Base-by-base conservation (phyloP, 768 basidiomycete species). In the Cantharellus anzutake region DNA sequence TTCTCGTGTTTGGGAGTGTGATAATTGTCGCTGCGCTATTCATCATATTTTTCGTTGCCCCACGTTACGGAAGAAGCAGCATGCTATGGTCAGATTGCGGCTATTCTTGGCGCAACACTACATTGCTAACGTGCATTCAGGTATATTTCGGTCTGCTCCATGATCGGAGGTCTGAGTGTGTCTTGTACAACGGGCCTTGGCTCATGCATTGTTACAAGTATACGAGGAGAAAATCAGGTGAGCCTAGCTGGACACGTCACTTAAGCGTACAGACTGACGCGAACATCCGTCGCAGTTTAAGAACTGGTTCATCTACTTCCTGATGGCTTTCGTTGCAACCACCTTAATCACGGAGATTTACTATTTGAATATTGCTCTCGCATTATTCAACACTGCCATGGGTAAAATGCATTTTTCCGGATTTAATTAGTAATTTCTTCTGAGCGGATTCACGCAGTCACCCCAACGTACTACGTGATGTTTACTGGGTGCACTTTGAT, bases 281-380 rank as follows among this genome's bases (percentile, higher is more conserved):
- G 20, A 29, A 29, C 20, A 29, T 29, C 35, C 52, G 11, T 14
- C 35, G 7, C 70, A 94, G 82, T 93, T 97, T 72, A 92, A 84
- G 62, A 76, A 81, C 69, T 90, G 88, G 87, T 92, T 93, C 68
- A 85, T 82, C 66, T 94, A 90, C 68, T 91, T 94, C 70, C 73
- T 93, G 11, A 55, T 55, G 11, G 52, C 35, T 68, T 65, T 59
- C 41, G 60, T 3, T 56, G 20, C 55, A 37, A 38, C 29, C 56
- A 16, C 48, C 11, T 51, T n/a, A 58, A 86, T 91, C 60, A 82
- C 83, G 60, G 94, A 97, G 70, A 87, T 97, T 66, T 93, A 88
- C 71, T 98, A 90, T 72, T 77, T 97, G 62, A 97, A 96, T 71
- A 83, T 92, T 61, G 96, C 96, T 14, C 81, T 99, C 61, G 96